Percentiles rank a stretch among this genome's conserved stretches.
Conservation (phyloP, 169 alveolate species). For the Eimeria falciformis region DNA sequence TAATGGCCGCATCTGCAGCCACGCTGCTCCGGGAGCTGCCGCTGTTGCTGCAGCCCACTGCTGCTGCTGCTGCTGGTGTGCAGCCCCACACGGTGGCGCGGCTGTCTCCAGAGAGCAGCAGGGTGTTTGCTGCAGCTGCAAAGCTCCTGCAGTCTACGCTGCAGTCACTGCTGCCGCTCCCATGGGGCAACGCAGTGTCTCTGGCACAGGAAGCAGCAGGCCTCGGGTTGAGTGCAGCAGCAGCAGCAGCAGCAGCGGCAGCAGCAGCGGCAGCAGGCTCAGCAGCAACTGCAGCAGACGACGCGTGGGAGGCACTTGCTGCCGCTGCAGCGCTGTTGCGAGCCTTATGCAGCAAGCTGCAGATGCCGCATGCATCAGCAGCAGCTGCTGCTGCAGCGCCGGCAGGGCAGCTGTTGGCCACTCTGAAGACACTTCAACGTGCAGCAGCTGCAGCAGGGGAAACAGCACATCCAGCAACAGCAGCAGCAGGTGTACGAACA, state of each 20-base stretch:
- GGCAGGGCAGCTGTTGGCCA: conserved; percentile 13
- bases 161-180: background rate
- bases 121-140: conserved; percentile 57
- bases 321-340: conserved; percentile 64
- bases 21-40: conserved; percentile 55
- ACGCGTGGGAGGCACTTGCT: conserved; percentile 24
- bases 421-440: conserved; percentile 7
- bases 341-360: background rate
- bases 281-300: conserved; percentile 43
- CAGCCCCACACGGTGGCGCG: background rate
- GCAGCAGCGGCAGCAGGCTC: conserved; percentile 25
- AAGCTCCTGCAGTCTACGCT: conserved; percentile 1
- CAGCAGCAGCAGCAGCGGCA: background rate
- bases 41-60: conserved; percentile 43
- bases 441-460: conserved; percentile 44
- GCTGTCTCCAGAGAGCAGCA: conserved; percentile 39
- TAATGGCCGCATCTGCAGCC: background rate
- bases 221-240: conserved; percentile 36
- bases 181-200: background rate
- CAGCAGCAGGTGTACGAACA: conserved; percentile 18
- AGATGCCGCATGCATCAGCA: conserved; percentile 6
- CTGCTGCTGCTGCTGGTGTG: conserved; percentile 16
- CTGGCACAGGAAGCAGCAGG: conserved; percentile 37
- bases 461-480: background rate
- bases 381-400: conserved; percentile 44